phyloP scores from a whole-genome alignment of 2,329 filamentous ascomycete species.

The Ophiocordyceps robertsii region DNA sequence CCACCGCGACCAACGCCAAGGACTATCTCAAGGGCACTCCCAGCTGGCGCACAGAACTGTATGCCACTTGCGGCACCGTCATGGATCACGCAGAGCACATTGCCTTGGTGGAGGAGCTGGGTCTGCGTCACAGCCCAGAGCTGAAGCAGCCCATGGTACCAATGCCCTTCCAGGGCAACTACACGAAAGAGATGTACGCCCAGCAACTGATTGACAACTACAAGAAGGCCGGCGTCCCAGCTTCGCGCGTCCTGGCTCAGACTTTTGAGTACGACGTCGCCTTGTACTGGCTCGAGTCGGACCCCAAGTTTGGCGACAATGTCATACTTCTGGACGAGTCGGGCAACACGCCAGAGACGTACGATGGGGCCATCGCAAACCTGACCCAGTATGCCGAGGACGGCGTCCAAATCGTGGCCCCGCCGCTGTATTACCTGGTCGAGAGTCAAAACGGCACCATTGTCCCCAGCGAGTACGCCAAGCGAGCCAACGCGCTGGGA shows the following conservation, averaged over 20 bases:
- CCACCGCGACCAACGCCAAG: conserved; percentile 39
- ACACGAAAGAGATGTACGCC: conserved; percentile 51
- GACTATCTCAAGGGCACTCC: conserved; percentile 47
- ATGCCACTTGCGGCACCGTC: conserved; percentile 49
- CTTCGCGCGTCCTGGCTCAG: conserved; percentile 46
- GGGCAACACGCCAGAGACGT: conserved; percentile 19
- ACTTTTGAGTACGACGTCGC: conserved; percentile 52
- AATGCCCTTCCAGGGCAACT: conserved; percentile 54
- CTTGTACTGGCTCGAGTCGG: conserved; percentile 51
- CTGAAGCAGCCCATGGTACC: conserved; percentile 53
- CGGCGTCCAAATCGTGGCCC: conserved; percentile 50
- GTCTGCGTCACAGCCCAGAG: conserved; percentile 52
- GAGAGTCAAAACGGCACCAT: conserved; percentile 37
- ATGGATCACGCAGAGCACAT: conserved; percentile 51
- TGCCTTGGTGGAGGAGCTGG: conserved; percentile 39
- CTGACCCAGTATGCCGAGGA: conserved; percentile 40
- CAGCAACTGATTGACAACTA: conserved; percentile 53
- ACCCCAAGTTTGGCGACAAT: conserved; percentile 46
- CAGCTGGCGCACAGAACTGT: conserved; percentile 51
- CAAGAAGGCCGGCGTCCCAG: conserved; percentile 35
- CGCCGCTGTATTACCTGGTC: conserved; percentile 50
- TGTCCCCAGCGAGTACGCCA: conserved; percentile 50
- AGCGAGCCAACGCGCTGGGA: conserved; percentile 43
- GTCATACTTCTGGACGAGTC: conserved; percentile 53
- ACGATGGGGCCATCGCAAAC: conserved; percentile 39